Evolutionary conservation across 2,329 filamentous ascomycete species (phyloP), one percentile per base, ranked within the genome.

Genomic region (Mariannaea elegans): DNA sequence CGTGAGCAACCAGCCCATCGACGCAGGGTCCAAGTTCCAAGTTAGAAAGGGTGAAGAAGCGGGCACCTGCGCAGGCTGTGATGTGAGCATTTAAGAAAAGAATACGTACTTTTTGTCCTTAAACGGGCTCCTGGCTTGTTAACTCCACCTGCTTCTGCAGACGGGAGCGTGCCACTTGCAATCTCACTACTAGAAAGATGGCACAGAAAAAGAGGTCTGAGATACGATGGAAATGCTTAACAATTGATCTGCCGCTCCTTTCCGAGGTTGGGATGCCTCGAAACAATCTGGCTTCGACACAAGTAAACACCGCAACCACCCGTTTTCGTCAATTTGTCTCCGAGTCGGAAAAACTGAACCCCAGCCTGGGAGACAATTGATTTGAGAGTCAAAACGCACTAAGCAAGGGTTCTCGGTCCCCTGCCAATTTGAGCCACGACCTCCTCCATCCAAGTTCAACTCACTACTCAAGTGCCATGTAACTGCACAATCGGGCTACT

Each of bases 21-120:
- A 55, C 53, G 62, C 64, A 69, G 64, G 66, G 66, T 68, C 66
- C 64, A 68, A 69, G 57, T 59, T 66, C 63, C 42, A 55, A 50
- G 36, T 36, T 34, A 36, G 27, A 39, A 63, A 52, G 62, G 64
- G 59, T 31, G 24, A 32, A 13, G 31, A 41, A 61, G 53, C 47
- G 34, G 45, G 44, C 48, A 48, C 47, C 47, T 32, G 29, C 44
- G 6, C 27, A 21, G 7, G 29, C 19, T 8, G 12, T 23, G 18
- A 42, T 23, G 12, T 39, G n/a, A 14, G 23, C 7, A 27, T 42
- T 44, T 3, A 44, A 24, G 39, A 39, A 41, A 18, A 18, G 21
- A 9, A 36, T 53, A 53, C 50, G 50, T 45, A 53, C 39, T 32
- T 42, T 42, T 16, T 31, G 27, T 12, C 8, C 34, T 16, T n/a